Percentiles rank a stretch among this genome's conserved stretches.
Conservation (phyloP, 805 yeast species). For the Ogataea wickerhamii region DNA sequence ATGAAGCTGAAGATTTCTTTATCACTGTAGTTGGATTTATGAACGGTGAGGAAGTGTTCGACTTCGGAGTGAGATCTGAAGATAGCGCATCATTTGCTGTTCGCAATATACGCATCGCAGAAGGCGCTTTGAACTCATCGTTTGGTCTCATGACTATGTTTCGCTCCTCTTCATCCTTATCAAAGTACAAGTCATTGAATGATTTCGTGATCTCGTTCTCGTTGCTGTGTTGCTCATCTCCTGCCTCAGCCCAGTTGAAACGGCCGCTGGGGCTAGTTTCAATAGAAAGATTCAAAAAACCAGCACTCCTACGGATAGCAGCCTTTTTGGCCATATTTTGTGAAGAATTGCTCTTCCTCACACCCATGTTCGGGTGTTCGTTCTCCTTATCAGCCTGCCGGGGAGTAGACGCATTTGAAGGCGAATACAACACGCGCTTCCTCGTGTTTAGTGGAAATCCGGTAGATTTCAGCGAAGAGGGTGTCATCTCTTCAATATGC, state of each 20-base stretch:
- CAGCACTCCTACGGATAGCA: slow-evolving; percentile 48
- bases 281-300: slow-evolving; percentile 46
- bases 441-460: slow-evolving; percentile 29
- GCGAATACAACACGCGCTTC: slow-evolving; percentile 28
- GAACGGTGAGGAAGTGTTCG: slow-evolving; percentile 25
- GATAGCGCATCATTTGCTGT: not conserved
- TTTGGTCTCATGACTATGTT: not conserved
- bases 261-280: slow-evolving; percentile 31
- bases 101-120: not conserved
- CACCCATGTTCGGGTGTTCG: slow-evolving; percentile 1
- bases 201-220: slow-evolving; percentile 30
- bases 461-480: slow-evolving; percentile 23
- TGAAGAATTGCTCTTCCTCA: slow-evolving; percentile 8
- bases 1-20: slow-evolving; percentile 21
- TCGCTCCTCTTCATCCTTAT: slow-evolving; percentile 11
- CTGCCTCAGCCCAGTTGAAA: slow-evolving; percentile 3
- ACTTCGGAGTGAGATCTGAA: slow-evolving; percentile 12
- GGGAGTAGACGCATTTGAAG: slow-evolving; percentile 27
- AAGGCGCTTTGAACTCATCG: slow-evolving; percentile 1
- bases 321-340: slow-evolving; percentile 25
- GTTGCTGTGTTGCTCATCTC: slow-evolving; percentile 14
- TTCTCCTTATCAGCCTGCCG: slow-evolving; percentile 19
- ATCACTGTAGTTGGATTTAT: slow-evolving; percentile 19
- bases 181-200: slow-evolving; percentile 33
- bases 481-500: slow-evolving; percentile 18